Conservation (phyloP, 2,329 filamentous ascomycete species). For the Colletotrichum nymphaeae region DNA sequence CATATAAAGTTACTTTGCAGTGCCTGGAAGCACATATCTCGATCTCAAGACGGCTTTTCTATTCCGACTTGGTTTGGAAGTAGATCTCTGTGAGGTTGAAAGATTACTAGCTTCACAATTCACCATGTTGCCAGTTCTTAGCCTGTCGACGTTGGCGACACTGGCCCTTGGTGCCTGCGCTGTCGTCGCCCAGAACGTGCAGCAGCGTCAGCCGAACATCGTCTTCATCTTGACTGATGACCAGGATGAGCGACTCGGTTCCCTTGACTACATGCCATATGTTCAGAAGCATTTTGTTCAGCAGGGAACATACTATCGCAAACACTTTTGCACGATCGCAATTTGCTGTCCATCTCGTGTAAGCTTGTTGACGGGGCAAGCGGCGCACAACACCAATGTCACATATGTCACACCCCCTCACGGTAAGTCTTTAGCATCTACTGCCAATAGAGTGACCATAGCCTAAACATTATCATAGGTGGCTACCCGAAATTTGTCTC, state of each 20-base stretch:
- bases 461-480: slow-evolving; percentile 41
- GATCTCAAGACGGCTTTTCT: too few species aligned
- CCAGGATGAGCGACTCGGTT: slow-evolving; percentile 72
- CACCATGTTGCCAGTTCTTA: slow-evolving; percentile 2
- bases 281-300: slow-evolving; percentile 66
- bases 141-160: slow-evolving; percentile 6
- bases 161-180: slow-evolving; percentile 8
- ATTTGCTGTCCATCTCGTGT: slow-evolving; percentile 77
- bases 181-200: slow-evolving; percentile 2
- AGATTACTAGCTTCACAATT: not conserved
- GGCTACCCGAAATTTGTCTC: slow-evolving; percentile 74
- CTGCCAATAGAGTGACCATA: slow-evolving; percentile 43
- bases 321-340: slow-evolving; percentile 75
- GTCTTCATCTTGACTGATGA: slow-evolving; percentile 77
- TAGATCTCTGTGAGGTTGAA: not conserved
- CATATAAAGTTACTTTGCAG: not conserved
- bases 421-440: slow-evolving; percentile 47
- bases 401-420: slow-evolving; percentile 67
- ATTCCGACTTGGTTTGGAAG: not conserved
- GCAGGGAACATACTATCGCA: slow-evolving; percentile 68
- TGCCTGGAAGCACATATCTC: not conserved
- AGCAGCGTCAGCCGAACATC: slow-evolving; percentile 60
- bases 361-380: slow-evolving; percentile 72
- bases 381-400: slow-evolving; percentile 78
- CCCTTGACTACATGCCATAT: slow-evolving; percentile 69